Evolutionary conservation across 148 eudicot species (phyloP).

Genomic region (Nyssa sinensis): DNA sequence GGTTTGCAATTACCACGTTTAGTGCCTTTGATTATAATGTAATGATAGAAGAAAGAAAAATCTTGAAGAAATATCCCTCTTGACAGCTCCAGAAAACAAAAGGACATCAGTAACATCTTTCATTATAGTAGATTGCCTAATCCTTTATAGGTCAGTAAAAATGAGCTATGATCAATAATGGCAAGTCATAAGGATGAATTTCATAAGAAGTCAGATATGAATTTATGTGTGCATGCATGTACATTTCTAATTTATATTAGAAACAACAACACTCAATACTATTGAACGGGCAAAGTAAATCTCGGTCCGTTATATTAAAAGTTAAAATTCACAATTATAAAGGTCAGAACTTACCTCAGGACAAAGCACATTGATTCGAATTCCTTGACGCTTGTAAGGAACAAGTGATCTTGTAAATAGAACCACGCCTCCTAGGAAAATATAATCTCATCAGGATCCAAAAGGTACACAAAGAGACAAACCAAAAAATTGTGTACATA

Average conservation of each 20-base stretch:
- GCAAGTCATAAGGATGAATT: neutral
- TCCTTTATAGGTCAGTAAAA: neutral
- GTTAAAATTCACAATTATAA: neutral
- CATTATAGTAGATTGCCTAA: neutral
- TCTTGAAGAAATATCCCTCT: neutral
- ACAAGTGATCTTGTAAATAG: constrained; percentile 78
- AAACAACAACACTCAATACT: too few relatives aligned
- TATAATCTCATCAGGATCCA: constrained; percentile 12
- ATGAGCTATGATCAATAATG: too few relatives aligned
- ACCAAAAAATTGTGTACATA: neutral
- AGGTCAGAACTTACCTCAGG: constrained; percentile 69
- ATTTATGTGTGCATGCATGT: neutral
- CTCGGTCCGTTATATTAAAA: neutral
- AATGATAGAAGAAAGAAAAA: neutral
- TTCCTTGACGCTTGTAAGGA: constrained; percentile 66
- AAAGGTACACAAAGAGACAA: constrained; percentile 4
- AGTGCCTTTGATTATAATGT: too few relatives aligned
- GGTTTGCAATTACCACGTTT: too few relatives aligned
- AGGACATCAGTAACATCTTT: neutral
- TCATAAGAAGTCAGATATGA: neutral
- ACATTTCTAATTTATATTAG: too few relatives aligned
- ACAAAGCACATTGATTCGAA: constrained; percentile 86
- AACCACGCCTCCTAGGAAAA: constrained; percentile 73
- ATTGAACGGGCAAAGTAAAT: neutral
- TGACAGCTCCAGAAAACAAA: neutral